Conservation (phyloP, 176 grass and related monocot genomes). For the Oropetium thomaeum region DNA sequence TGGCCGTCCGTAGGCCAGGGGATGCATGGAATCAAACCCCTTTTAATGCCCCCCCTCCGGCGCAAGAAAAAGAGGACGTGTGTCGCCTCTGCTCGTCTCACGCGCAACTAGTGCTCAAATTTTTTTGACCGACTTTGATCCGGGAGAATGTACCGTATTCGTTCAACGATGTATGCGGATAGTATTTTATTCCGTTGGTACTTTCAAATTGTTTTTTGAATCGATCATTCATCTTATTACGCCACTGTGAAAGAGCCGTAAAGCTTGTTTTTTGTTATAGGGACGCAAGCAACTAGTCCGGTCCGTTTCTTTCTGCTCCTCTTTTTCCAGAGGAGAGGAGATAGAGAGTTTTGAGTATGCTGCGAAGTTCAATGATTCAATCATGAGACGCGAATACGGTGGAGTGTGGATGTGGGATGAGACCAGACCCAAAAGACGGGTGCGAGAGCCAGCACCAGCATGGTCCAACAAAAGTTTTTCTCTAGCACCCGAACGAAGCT, state of each 20-base stretch:
- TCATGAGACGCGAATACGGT: not conserved
- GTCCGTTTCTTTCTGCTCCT: too few species aligned
- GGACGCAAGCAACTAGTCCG: too few species aligned
- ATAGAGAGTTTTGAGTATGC: not conserved
- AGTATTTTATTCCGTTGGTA: not conserved
- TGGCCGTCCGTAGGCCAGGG: too few species aligned
- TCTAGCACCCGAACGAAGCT: not conserved
- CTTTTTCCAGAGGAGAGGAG: not conserved
- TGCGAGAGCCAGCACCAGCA: not conserved
- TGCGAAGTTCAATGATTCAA: not conserved
- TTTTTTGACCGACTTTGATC: not conserved
- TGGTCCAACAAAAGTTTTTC: constrained; percentile 10
- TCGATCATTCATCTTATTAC: too few species aligned
- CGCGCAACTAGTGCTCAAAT: not conserved
- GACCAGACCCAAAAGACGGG: not conserved
- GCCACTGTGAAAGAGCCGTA: not conserved
- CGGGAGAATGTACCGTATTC: too few species aligned
- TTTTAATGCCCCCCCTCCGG: too few species aligned
- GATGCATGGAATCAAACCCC: too few species aligned
- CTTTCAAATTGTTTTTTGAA: too few species aligned
- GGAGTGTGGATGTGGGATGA: not conserved
- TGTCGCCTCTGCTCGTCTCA: not conserved
- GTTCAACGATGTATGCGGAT: not conserved
- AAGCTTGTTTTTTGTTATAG: too few species aligned
- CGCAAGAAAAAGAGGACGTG: not conserved